phyloP scores from a whole-genome alignment of 768 basidiomycete genomes.

The Lactarius quietus region DNA sequence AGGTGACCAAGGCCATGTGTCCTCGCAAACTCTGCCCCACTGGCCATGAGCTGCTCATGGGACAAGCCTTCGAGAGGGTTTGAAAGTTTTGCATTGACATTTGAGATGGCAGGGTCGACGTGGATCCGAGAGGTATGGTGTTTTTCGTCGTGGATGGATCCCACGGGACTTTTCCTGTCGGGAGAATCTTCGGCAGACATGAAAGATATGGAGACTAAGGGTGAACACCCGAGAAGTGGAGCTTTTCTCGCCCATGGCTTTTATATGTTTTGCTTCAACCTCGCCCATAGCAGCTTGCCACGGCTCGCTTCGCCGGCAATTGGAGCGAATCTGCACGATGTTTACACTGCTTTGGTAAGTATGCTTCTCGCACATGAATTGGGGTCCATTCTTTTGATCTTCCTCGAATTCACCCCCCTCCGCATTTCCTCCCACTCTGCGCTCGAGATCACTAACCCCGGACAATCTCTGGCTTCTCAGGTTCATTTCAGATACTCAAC shows the following conservation, averaged over 20 bases:
- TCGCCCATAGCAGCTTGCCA: neutral
- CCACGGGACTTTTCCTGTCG: conserved; percentile 19
- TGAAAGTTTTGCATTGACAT: conserved; percentile 45
- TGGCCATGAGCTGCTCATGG: conserved; percentile 52
- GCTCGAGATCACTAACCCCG: neutral
- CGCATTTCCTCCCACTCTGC: neutral
- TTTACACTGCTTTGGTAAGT: neutral
- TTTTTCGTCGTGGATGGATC: conserved; percentile 30
- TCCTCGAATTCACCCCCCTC: neutral
- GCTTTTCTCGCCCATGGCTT: conserved; percentile 9
- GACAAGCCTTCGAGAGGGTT: conserved; percentile 62
- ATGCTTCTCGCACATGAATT: neutral
- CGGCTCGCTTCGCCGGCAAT: neutral
- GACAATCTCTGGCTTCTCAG: neutral
- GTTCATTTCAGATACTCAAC: neutral
- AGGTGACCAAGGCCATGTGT: conserved; percentile 38
- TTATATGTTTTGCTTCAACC: conserved; percentile 11
- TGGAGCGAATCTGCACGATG: conserved; percentile 6
- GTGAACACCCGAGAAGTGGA: neutral
- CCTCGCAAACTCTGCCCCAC: conserved; percentile 59
- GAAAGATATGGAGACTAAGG: conserved; percentile 4
- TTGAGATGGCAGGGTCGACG: conserved; percentile 37
- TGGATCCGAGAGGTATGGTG: conserved; percentile 20
- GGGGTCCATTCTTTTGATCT: neutral
- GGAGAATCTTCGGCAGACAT: conserved; percentile 18